Percentiles rank a stretch among this genome's conserved stretches.
These are phyloP conservation scores for Fusarium sp. DNA, from an alignment of 2,329 filamentous ascomycete species.

Conservation along the genomic window DNA sequence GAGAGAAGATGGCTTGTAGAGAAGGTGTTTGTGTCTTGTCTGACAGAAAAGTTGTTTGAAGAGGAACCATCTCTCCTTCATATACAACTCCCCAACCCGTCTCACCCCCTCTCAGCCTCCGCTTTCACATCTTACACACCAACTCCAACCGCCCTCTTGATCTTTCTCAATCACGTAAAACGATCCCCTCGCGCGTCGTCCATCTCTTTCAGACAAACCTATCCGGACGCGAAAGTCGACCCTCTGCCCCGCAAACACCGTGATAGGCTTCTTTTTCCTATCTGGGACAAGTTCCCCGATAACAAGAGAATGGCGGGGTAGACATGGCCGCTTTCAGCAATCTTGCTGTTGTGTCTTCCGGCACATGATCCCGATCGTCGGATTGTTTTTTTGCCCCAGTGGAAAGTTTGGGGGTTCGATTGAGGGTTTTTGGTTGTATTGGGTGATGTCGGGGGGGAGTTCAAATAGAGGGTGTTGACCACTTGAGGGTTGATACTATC, in stretches of 20 bases:
- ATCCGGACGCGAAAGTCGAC: background rate
- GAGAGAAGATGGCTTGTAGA: background rate
- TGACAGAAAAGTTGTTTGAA: background rate
- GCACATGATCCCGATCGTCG: background rate
- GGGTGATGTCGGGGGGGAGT: background rate
- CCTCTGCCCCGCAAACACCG: background rate
- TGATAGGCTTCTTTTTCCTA: constrained; percentile 37
- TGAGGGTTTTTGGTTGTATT: background rate
- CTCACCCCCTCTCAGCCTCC: background rate
- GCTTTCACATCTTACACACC: background rate
- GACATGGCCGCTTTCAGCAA: constrained; percentile 28
- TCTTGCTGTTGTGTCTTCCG: constrained; percentile 8
- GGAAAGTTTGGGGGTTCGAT: background rate
- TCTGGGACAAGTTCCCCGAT: constrained; percentile 30
- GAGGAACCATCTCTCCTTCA: constrained; percentile 21
- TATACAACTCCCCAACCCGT: constrained; percentile 15
- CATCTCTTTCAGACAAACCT: constrained; percentile 27
- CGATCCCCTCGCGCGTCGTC: background rate
- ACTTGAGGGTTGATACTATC: background rate
- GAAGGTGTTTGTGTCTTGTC: constrained; percentile 7
- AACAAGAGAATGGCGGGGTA: constrained; percentile 10
- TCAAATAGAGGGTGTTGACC: constrained; percentile 12
- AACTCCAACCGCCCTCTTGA: background rate
- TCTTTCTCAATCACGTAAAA: background rate
- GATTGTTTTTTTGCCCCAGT: background rate